These are phyloP conservation scores for Bauhinia variegata DNA, from an alignment of 306 rosid genomes.

Conservation along the genomic window DNA sequence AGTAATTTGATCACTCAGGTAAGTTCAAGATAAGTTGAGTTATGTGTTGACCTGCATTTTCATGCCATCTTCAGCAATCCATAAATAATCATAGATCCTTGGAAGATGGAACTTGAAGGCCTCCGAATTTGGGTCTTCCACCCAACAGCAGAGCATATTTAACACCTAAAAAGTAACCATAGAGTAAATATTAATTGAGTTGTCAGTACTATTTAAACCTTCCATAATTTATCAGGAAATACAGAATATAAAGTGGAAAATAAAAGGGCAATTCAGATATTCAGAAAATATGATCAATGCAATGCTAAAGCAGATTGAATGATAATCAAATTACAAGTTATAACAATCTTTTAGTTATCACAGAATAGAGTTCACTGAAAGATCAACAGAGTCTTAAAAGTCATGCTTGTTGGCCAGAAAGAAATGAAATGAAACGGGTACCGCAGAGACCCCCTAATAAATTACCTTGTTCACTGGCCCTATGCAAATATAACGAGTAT, in stretches of 20 bases:
- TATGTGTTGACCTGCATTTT: conserved; percentile 74
- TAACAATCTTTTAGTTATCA: conserved; percentile 17
- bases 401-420: conserved; percentile 28
- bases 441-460: conserved; percentile 24
- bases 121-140: conserved; percentile 84
- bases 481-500: conserved; percentile 92
- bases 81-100: conserved; percentile 75
- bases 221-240: conserved; percentile 2
- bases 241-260: conserved; percentile 15
- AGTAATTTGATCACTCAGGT: conserved; percentile 27
- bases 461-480: conserved; percentile 94
- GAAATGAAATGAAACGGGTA: conserved; percentile 9
- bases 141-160: conserved; percentile 91
- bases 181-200: conserved; percentile 30
- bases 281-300: conserved; percentile 4
- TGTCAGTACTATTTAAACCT: conserved; percentile 27
- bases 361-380: neutral
- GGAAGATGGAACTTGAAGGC: conserved; percentile 91
- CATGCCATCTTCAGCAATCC: conserved; percentile 98
- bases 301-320: conserved; percentile 26
- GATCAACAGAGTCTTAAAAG: conserved; percentile 12
- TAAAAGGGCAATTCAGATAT: conserved; percentile 1
- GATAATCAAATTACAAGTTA: conserved; percentile 1
- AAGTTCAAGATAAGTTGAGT: conserved; percentile 40
- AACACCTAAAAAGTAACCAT: conserved; percentile 59